Base-by-base conservation (phyloP, 2,329 filamentous ascomycete species). In the Diaporthe longicolla region DNA sequence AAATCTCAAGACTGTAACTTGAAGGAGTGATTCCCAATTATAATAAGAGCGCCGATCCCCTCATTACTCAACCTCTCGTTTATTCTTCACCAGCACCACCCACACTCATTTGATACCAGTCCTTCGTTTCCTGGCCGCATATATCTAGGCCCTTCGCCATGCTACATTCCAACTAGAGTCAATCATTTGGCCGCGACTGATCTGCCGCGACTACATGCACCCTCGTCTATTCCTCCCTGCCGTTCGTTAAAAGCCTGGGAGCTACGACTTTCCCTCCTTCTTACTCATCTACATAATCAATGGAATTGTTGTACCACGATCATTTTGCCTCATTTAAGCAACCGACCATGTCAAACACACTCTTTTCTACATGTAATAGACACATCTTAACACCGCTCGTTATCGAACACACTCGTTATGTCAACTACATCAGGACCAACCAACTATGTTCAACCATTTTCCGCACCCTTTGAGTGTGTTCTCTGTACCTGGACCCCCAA, bases 41-140 rank as follows among this genome's bases (percentile, higher is more conserved):
- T 65, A 71, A 63, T 55, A 71, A 45, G 54, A 58, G 13, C 17
- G 37, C 45, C 9, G 57, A 43, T 71, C 35, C 45, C 45, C 32
- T 37, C 24, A 26, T 4, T 35, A 35, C 24, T 7, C 6, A 29
- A 24, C 19, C 19, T 57, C 32, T 29, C 26, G 8, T 54, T 4
- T n/a, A 15, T 48, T 59, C 58, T 54, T n/a, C 70, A 63, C 26
- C 45, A 40, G 55, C 57, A 43, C 69, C 57, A 61, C 43, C 70
- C n/a, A 50, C 57, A 43, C 35, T 55, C 57, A 54, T 35, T 71
- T 6, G 7, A 32, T n/a, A 63, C n/a, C n/a, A 54, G 57, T 55
- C 70, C 15, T 48, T 71, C 69, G 4, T 52, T 71, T 29, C 43
- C 3, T 32, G 26, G 19, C 43, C 55, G 10, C 26, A 15, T 45